Evolutionary conservation across 306 rosid species (phyloP), one percentile per base, ranked within the genome.

Genomic region (Sicyos edulis): DNA sequence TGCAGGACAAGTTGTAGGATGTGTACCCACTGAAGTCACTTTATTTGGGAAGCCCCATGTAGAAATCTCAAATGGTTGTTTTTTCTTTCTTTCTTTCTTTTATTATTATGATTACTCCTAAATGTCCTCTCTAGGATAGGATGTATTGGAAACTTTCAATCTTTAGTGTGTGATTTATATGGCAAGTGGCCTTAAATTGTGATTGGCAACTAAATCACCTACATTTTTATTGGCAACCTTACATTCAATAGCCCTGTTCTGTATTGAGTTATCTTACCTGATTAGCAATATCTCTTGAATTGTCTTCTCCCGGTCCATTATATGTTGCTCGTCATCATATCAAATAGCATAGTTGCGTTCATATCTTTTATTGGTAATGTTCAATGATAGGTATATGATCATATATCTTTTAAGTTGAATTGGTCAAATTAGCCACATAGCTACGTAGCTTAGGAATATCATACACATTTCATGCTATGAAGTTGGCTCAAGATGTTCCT

Each of bases 41-140:
- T 85, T 88, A 74, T 75, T 82, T 75, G 86, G 77, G 76, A 91
- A 83, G 80, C 88, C 82, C 77, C 95, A 76, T 64, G 75, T 83
- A 77, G 97, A 87, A 81, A 81, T 85, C 83, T 79, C 88, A 26
- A 82, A 90, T 87, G 99, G 97, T 91, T 49, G 64, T 47, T 74
- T 72, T 75, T 51, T 78, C 62, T 75, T 88, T 62, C 47, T 2
- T 50, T 14, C 37, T 2, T 40, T 45, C 5, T 19, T n/a, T 55
- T 45, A 12, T 11, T 16, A 20, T 47, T 52, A 62, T 62, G 10
- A 40, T 19, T 45, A 21, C 54, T 45, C 29, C 26, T 58, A 24
- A 26, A n/a, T 24, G 54, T 20, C 19, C 34, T 11, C 17, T 1
- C 40, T 20, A 11, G 29, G n/a, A 67, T 12, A 20, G 24, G 53